Conservation (phyloP, 2,329 filamentous ascomycete genomes). For the Fusarium incarnatum region DNA sequence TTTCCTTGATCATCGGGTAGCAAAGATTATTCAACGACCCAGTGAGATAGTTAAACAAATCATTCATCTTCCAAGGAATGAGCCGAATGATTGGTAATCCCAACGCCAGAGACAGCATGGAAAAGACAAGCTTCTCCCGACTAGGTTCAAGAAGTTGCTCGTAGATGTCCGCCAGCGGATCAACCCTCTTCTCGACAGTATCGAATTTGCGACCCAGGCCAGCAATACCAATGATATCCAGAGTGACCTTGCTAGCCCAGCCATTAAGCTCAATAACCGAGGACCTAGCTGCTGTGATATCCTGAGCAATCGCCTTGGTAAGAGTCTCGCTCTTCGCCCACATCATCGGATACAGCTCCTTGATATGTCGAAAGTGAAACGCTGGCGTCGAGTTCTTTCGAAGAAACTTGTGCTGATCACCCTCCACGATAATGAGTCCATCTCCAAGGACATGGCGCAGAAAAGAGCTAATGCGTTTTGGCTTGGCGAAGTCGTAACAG, state of each 20-base stretch:
- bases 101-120: slow-evolving; percentile 27
- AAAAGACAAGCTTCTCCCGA: slow-evolving; percentile 58
- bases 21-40: slow-evolving; percentile 24
- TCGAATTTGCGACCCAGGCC: slow-evolving; percentile 68
- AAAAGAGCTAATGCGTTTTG: slow-evolving; percentile 58
- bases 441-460: slow-evolving; percentile 66
- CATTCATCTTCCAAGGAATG: slow-evolving; percentile 40
- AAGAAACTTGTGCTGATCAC: slow-evolving; percentile 76
- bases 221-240: slow-evolving; percentile 71
- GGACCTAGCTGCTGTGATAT: slow-evolving; percentile 42
- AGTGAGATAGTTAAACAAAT: slow-evolving; percentile 26
- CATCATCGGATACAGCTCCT: slow-evolving; percentile 76
- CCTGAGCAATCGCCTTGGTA: slow-evolving; percentile 56
- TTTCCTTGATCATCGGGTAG: slow-evolving; percentile 55
- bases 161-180: slow-evolving; percentile 59
- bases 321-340: slow-evolving; percentile 65
- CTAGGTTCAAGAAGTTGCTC: slow-evolving; percentile 59
- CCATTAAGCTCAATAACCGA: slow-evolving; percentile 53
- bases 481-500: slow-evolving; percentile 67
- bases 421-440: slow-evolving; percentile 73
- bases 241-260: slow-evolving; percentile 65
- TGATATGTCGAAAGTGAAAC: slow-evolving; percentile 76
- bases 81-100: slow-evolving; percentile 22
- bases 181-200: slow-evolving; percentile 51
- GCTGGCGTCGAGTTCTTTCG: slow-evolving; percentile 76